These are phyloP conservation scores for Glarea lozoyensis DNA, from an alignment of 495 filamentous ascomycete genomes.

Conservation along the genomic window DNA sequence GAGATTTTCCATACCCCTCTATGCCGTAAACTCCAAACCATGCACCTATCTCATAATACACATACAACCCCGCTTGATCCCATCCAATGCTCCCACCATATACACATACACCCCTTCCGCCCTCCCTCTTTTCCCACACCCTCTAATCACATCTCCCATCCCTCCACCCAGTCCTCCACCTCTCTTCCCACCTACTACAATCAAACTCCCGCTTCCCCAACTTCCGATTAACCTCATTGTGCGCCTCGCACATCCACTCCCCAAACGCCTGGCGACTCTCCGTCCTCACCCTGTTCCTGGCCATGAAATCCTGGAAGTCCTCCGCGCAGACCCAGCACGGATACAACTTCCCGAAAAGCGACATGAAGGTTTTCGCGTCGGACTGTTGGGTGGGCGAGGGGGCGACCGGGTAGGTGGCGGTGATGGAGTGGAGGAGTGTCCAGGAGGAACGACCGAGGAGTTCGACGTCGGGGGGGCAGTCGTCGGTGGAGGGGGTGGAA, in stretches of 20 bases:
- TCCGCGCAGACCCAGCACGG: constrained; percentile 93
- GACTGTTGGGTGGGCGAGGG: constrained; percentile 58
- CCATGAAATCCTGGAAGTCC: constrained; percentile 81
- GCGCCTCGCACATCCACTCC: constrained; percentile 91
- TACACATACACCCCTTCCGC: neutral
- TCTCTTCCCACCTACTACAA: constrained; percentile 84
- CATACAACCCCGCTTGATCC: too few species aligned
- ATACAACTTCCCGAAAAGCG: constrained; percentile 72
- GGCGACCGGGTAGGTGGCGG: constrained; percentile 68
- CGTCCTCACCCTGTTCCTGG: constrained; percentile 59
- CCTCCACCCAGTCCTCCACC: constrained; percentile 90
- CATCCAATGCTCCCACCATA: constrained; percentile 8
- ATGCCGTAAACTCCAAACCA: too few species aligned
- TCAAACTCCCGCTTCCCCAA: constrained; percentile 88
- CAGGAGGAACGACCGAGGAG: constrained; percentile 75
- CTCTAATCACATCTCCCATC: constrained; percentile 53
- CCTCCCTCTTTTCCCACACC: neutral
- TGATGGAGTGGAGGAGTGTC: constrained; percentile 88
- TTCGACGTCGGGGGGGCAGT: constrained; percentile 79
- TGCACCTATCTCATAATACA: too few species aligned
- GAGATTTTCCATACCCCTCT: too few species aligned
- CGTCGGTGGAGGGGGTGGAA: constrained; percentile 24
- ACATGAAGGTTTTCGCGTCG: constrained; percentile 71
- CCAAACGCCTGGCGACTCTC: constrained; percentile 68
- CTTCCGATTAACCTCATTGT: constrained; percentile 95